Base-by-base conservation (phyloP, 805 yeast genomes). In the Monosporozyma yasuniensis region DNA sequence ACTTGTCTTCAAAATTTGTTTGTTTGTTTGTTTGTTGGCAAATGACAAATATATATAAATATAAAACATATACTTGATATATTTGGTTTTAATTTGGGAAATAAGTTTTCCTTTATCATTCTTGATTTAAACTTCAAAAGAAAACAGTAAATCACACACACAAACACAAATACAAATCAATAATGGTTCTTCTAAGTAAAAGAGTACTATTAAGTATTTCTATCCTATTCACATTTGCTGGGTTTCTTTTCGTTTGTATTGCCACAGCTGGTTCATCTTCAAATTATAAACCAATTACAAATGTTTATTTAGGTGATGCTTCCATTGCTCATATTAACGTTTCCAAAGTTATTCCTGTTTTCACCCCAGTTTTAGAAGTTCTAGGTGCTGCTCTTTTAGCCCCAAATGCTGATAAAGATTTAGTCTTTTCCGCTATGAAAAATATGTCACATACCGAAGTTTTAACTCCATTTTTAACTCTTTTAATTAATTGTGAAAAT, bases 261-360 rank as follows among this genome's bases (percentile, higher is more conserved):
- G 61, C 65, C 28, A 62, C 62, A 5, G 62, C 66, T 5, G 70
- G 70, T 46, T 58, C 68, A 9, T 52, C 63, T 10, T 52, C 65
- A 2, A 60, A 65, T 50, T 61, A 63, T 44, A 56, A 52, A 39
- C 68, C 69, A 25, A 47, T 60, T 34, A 65, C 55, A 10, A 56
- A 65, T 28, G 55, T 66, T 37, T 65, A 59, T 47, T 50, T 66
- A 28, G 68, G 68, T 47, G 60, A 64, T 38, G 67, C 68, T 30
- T 61, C 61, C 47, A 60, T 66, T 43, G 52, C 59, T 19, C 61
- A 60, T 35, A 60, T 66, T 46, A 66, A 66, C 42, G 66, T 65
- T 19, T 58, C 67, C 25, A 66, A 66, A 48, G 63, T 65, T 50
- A 47, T 65, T 23, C 70, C 70, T 35, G 52, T 56, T 37, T 50